Base-by-base conservation (phyloP, 495 filamentous ascomycete species). In the Tuber indicum region DNA sequence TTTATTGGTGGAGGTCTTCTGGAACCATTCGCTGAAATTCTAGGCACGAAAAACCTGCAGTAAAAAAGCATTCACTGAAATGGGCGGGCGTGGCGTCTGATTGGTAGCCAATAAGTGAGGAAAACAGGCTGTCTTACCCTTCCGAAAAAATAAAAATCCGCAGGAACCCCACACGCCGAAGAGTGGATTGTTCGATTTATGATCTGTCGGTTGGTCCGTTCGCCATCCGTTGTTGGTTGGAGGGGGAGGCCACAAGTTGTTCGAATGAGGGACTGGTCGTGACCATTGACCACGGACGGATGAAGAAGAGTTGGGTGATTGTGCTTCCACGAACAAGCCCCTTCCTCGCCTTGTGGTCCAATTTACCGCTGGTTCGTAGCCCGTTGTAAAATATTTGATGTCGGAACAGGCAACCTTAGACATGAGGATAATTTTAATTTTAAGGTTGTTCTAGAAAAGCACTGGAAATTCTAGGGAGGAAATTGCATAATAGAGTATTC, bases 81-180 rank as follows among this genome's bases (percentile, higher is more conserved):
- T 32, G 58, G 0, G 58, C 26, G 58, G 58, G 10, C 58, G 58
- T 32, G 58, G 58, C 58, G 58, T 66, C 0, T 32, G 58, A 66
- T 66, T 32, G 58, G 58, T 66, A 66, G 58, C 58, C 58, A 66
- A 32, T 66, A n/a, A 32, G n/a, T 66, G 58, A 66, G 5, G 58
- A 32, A 66, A 21, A 32, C 58, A 16, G 12, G n/a, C 26, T 66
- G 58, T 32, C 58, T 58, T 58, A n/a, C 49, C 49, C 49, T n/a
- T 58, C 49, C 6, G n/a, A 58, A 58, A 58, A 58, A 49, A 21
- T 6, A 49, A 49, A 49, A 49, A 21, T 79, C 78, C 78, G 76
- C 77, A 80, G 76, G 78, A 80, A 80, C 78, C 78, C 78, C 78
- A 79, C 78, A 79, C 75, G 76, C 78, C 72, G 78, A 80, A 79